phyloP scores from a whole-genome alignment of 1,284 basidiomycete genomes.

The Agaricales sp. region DNA sequence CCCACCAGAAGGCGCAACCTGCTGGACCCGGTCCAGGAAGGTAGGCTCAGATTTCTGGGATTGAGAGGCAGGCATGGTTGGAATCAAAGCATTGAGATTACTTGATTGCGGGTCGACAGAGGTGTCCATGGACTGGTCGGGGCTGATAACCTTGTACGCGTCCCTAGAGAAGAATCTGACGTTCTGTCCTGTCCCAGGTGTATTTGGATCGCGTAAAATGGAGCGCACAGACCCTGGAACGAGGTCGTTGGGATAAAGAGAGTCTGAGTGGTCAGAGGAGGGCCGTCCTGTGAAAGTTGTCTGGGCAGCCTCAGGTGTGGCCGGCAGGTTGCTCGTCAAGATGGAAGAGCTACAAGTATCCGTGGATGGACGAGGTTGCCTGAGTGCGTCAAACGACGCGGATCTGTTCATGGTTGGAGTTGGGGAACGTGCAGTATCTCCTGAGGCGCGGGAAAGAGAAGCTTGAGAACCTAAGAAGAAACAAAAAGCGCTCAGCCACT shows the following conservation, averaged over 20 bases:
- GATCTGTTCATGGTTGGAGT: conserved; percentile 16
- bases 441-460: conserved; percentile 27
- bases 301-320: conserved; percentile 11
- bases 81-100: conserved; percentile 5
- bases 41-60: conserved; percentile 4
- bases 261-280: conserved; percentile 10
- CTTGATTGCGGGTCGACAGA: conserved; percentile 16
- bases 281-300: conserved; percentile 3
- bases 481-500: background rate
- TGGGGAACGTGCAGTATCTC: conserved; percentile 19
- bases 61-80: conserved; percentile 11
- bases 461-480: conserved; percentile 39
- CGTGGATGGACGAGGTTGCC: conserved; percentile 13
- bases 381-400: conserved; percentile 14
- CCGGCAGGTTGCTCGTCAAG: conserved; percentile 12
- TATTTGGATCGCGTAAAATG: conserved; percentile 57
- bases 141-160: conserved; percentile 50
- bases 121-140: conserved; percentile 43
- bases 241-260: conserved; percentile 20
- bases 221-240: conserved; percentile 47
- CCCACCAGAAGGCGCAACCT: conserved; percentile 16
- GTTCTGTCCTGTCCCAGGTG: conserved; percentile 63
- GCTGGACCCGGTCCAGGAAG: conserved; percentile 29
- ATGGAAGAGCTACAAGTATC: conserved; percentile 12
- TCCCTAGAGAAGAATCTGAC: conserved; percentile 67